Conservation (phyloP, 495 filamentous ascomycete species). For the Pyrenula massariospora region DNA sequence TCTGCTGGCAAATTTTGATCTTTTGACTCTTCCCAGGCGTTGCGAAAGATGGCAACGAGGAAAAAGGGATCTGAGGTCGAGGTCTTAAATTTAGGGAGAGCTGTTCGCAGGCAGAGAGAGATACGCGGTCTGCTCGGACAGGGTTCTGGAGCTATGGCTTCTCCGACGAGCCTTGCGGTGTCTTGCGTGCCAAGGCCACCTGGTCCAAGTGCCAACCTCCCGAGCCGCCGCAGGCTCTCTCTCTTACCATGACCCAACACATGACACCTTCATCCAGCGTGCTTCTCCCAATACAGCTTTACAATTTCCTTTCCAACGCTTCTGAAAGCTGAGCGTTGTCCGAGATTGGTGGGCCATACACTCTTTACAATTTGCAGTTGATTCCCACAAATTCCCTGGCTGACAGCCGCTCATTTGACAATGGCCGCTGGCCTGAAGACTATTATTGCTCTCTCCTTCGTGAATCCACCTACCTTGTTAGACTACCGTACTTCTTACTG, state of each 20-base stretch:
- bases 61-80: no score
- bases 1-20: no score
- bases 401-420: not conserved
- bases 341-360: no score
- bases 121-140: not conserved
- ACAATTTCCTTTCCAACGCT: no score
- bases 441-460: slow-evolving; percentile 97
- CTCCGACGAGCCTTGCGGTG: not conserved
- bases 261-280: not conserved
- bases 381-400: not conserved
- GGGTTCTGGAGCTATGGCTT: not conserved
- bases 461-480: slow-evolving; percentile 24
- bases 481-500: slow-evolving; percentile 2
- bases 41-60: no score
- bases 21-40: no score
- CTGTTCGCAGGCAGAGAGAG: no score
- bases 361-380: not conserved
- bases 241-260: not conserved
- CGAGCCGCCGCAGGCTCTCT: not conserved
- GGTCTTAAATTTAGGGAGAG: no score
- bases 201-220: not conserved
- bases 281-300: no score
- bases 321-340: no score
- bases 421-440: slow-evolving; percentile 95
- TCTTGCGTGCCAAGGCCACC: not conserved